Conservation (phyloP, 306 rosid genomes). For the Chamaecrista fasciculata region DNA sequence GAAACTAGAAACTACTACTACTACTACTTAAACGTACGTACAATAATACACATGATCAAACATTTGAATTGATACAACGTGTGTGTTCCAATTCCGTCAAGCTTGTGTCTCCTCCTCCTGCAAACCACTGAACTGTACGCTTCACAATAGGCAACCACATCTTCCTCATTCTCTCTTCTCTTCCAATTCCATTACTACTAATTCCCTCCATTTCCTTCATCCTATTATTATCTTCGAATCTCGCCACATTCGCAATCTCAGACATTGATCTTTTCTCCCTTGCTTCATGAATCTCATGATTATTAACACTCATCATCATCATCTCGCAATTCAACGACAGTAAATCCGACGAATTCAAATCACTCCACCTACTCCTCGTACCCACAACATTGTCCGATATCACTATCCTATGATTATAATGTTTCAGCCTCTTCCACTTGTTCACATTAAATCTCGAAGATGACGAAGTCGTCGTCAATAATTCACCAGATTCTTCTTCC, state of each 20-base stretch:
- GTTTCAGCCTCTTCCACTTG: too few species aligned
- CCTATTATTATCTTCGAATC: conserved; percentile 43
- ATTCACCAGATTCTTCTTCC: conserved; percentile 44
- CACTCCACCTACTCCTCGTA: conserved; percentile 88
- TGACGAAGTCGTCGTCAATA: too few species aligned
- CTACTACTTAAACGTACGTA: neutral
- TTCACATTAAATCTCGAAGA: conserved; percentile 39
- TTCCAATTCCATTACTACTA: conserved; percentile 34
- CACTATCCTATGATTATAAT: conserved; percentile 68
- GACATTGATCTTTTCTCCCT: conserved; percentile 82
- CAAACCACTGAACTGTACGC: conserved; percentile 75
- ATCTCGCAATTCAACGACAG: conserved; percentile 68
- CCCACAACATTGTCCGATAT: conserved; percentile 48
- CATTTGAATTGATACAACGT: conserved; percentile 33
- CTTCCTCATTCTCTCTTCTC: conserved; percentile 56
- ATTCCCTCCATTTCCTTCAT: conserved; percentile 27
- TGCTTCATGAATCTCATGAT: too few species aligned
- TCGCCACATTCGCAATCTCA: conserved; percentile 68
- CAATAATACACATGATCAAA: conserved; percentile 32
- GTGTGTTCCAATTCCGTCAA: neutral
- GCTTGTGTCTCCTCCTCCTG: conserved; percentile 14
- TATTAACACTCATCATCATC: conserved; percentile 42
- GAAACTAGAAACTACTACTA: too few species aligned
- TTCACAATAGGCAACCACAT: conserved; percentile 73
- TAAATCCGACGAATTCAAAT: conserved; percentile 72